These are phyloP conservation scores for Geosmithia morbida DNA, from an alignment of 2,329 filamentous ascomycete genomes.

Conservation along the genomic window DNA sequence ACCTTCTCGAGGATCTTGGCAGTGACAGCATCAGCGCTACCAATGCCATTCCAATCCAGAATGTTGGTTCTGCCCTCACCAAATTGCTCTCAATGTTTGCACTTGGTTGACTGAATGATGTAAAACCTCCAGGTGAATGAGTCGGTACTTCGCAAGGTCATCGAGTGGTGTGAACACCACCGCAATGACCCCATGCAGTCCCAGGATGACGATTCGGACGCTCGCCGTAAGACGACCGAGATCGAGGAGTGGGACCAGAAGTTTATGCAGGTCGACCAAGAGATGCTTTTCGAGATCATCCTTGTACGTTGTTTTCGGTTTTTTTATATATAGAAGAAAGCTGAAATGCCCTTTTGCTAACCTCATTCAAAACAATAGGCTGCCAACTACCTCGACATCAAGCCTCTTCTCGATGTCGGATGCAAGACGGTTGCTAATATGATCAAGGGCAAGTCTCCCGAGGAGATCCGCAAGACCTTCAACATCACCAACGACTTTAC, in stretches of 20 bases:
- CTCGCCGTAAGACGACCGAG: constrained; percentile 94
- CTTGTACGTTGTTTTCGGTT: constrained; percentile 49
- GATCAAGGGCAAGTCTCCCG: constrained; percentile 99
- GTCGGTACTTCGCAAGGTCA: constrained; percentile 83
- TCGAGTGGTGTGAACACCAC: constrained; percentile 97
- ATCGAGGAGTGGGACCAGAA: constrained; percentile 99
- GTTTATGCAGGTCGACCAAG: constrained; percentile 99
- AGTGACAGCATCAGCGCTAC: constrained; percentile 35
- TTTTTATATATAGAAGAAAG: too few relatives aligned
- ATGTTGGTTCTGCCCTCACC: constrained; percentile 34
- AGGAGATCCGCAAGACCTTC: constrained; percentile 99
- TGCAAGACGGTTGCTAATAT: constrained; percentile 99
- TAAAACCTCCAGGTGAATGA: constrained; percentile 57
- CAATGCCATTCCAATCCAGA: constrained; percentile 77
- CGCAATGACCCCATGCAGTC: constrained; percentile 71
- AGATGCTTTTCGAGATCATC: constrained; percentile 99
- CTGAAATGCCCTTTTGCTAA: too few relatives aligned
- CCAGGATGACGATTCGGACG: constrained; percentile 82
- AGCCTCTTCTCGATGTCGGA: constrained; percentile 90
- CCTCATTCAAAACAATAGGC: constrained; percentile 40
- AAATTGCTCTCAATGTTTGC: neutral
- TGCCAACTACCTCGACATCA: constrained; percentile 98
- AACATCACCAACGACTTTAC: constrained; percentile 99
- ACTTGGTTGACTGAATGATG: neutral
- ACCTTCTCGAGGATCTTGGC: constrained; percentile 90